Evolutionary conservation across 441 rosid species (phyloP), one percentile per base, ranked within the genome.

Genomic region (Eutrema salsugineum): DNA sequence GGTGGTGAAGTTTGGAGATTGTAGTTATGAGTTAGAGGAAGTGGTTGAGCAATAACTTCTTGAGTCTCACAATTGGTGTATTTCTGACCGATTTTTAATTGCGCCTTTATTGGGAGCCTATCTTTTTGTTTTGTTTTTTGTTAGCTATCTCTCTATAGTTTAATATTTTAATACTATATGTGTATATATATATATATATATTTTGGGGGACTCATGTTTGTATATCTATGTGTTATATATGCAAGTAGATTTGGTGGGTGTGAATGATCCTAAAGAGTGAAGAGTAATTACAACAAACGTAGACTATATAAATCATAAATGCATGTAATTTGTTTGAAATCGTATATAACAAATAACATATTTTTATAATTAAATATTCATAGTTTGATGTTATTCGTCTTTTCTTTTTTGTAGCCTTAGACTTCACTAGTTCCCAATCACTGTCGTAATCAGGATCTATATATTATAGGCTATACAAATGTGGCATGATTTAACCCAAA

Each of bases 41-140:
- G 79, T 76, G 0, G 79, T 76, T 76, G 79, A 76, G 79, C 76
- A 70, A 76, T 76, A 70, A 76, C n/a, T 74, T 16, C 56, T 76
- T 49, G 6, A 42, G 63, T 68, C 64, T 68, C 73, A 67, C 38
- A 73, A 4, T 73, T 65, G 72, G 12, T 66, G 62, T 58, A 27
- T 66, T 42, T 60, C 72, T 50, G 68, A 67, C 74, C 70, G 70
- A 60, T 68, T 69, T 75, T 75, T 75, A 75, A 69, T 69, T 69
- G 70, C 74, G 70, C 75, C 65, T 68, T 75, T 75, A 75, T 62
- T 68, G 48, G 17, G 70, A 14, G 51, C 46, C 62, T 54, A 7
- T 46, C 19, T 42, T 16, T 50, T 17, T 28, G 20, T 40, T 19
- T 20, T 47, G 10, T 47, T 66, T 30, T 20, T 66, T 30, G n/a